A percentile compares a stretch with the other conserved stretches of the same genome.
Conservation (phyloP, 2,329 filamentous ascomycete genomes). For the Fusarium camptoceras region DNA sequence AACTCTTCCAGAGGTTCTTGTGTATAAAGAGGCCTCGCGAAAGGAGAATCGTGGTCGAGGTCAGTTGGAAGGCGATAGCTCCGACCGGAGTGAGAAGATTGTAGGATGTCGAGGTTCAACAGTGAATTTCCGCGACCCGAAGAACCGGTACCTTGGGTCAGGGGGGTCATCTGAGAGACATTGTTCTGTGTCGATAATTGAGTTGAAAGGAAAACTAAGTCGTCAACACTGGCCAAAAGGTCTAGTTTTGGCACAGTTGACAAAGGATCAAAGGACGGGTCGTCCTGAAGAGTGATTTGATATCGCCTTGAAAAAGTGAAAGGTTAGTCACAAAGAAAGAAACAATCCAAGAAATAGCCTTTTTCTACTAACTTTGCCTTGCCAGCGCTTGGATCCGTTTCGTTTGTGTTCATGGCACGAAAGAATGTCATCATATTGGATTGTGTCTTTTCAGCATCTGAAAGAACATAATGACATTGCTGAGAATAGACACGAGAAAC, state of each 20-base stretch:
- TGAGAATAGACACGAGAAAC: constrained; percentile 87
- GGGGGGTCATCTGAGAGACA: constrained; percentile 60
- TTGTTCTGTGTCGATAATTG: constrained; percentile 54
- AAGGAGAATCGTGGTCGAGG: constrained; percentile 50
- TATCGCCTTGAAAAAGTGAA: constrained; percentile 66
- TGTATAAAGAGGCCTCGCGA: constrained; percentile 38
- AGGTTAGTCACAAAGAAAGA: not conserved
- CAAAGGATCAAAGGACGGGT: constrained; percentile 75
- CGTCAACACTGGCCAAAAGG: constrained; percentile 52
- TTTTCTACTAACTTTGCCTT: constrained; percentile 72
- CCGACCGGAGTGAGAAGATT: constrained; percentile 51
- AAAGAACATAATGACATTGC: constrained; percentile 87
- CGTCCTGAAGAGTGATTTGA: constrained; percentile 82
- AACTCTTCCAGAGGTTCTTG: constrained; percentile 41
- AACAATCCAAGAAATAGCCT: constrained; percentile 44
- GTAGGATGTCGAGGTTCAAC: constrained; percentile 49
- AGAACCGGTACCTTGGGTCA: constrained; percentile 49
- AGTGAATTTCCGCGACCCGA: constrained; percentile 46
- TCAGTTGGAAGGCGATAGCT: constrained; percentile 52
- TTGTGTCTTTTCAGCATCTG: constrained; percentile 81
- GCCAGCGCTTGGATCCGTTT: constrained; percentile 76
- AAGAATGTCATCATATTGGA: constrained; percentile 78
- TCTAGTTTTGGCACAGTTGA: constrained; percentile 50
- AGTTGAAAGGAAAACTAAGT: constrained; percentile 50
- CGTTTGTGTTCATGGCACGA: constrained; percentile 63